Base-by-base conservation (phyloP, 208 protist genomes). In the Borovskyia barvae region DNA sequence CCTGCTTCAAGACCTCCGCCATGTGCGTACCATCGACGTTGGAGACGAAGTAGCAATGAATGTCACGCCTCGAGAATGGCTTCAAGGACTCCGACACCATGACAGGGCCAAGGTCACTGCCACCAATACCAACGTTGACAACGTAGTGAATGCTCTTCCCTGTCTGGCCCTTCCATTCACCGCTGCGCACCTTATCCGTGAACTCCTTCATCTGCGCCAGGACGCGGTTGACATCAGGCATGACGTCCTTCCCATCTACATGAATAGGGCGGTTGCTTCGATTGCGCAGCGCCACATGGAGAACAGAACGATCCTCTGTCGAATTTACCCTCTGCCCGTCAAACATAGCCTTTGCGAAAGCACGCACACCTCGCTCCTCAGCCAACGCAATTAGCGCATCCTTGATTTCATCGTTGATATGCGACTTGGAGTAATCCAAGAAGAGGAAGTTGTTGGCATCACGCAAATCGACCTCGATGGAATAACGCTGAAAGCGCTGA, bases 61-160 rank as follows among this genome's bases (percentile, higher is more conserved):
- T 77, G 54, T 80, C 66, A 35, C 82, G 65, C 57, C 84, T 54
- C 17, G 80, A 83, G 56, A 82, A 87, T 3, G 87, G 83, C 75
- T 97, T 97, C 25, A 99, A 82, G 1, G 98, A 92, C 67, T 98
- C 83, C 11, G 80, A 90, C 43, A 94, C 95, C 96, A 98, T 98
- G 51, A 96, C 69, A 28, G 95, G 95, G 29, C 96, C 96, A 22
- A 99, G 75, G 54, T 99, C 97, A 54, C 95, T 98, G 32, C 97
- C 97, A 46, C 97, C 97, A 67, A 99, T 98, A 46, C 92, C 97
- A 58, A 99, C 98, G 69, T 99, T 99, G 29, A 99, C 97, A 32
- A 99, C 75, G 45, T 98, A 87, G 3, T 82, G 92, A 54, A 99
- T 97, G 12, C 58, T 53, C 70, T 98, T 97, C 28, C 95, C 97